These are phyloP conservation scores for Gynandropsis gynandra DNA, from an alignment of 345 rosid genomes.

Conservation along the genomic window DNA sequence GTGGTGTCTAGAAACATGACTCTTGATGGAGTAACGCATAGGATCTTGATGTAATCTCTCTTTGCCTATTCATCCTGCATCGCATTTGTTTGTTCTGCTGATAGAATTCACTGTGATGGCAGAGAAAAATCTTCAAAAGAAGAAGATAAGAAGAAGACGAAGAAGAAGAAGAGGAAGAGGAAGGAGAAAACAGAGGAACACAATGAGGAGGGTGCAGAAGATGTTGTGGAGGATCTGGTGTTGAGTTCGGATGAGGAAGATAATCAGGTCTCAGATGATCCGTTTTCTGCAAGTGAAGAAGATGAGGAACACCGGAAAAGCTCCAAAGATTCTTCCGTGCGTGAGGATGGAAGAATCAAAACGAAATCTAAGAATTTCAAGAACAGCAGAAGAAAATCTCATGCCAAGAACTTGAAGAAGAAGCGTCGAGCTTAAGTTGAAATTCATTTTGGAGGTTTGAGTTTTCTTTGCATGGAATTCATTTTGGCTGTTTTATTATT, in stretches of 20 bases:
- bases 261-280: slow-evolving; percentile 23
- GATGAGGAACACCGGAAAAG: slow-evolving; percentile 7
- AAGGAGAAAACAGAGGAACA: slow-evolving; percentile 27
- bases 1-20: neutral
- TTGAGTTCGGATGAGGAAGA: slow-evolving; percentile 84
- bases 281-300: slow-evolving; percentile 28
- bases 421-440: too few species aligned
- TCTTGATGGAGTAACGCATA: neutral
- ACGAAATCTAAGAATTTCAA: too few species aligned
- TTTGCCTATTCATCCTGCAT: neutral
- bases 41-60: neutral
- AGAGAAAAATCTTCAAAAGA: slow-evolving; percentile 41
- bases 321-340: too few species aligned
- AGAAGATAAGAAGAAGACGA: slow-evolving; percentile 37
- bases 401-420: too few species aligned
- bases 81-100: neutral
- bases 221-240: slow-evolving; percentile 77
- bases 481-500: too few species aligned
- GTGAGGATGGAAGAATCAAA: too few species aligned
- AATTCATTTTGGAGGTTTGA: too few species aligned
- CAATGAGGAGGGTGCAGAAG: slow-evolving; percentile 51
- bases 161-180: slow-evolving; percentile 40
- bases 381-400: too few species aligned
- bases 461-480: too few species aligned
- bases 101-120: slow-evolving; percentile 15